phyloP scores from a whole-genome alignment of 768 basidiomycete genomes.

The Suillus placidus region DNA sequence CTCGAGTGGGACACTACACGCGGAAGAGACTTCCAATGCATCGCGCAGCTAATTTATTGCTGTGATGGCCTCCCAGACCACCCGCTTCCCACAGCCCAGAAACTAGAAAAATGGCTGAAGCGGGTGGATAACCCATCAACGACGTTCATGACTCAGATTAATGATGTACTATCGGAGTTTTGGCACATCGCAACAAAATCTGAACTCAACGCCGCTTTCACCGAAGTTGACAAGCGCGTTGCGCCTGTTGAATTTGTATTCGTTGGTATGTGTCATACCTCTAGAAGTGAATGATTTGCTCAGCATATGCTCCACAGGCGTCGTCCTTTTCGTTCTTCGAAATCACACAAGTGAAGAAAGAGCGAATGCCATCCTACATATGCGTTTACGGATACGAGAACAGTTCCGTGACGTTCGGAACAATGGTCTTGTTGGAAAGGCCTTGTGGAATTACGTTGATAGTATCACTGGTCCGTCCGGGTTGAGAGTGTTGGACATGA shows the following conservation, averaged over 20 bases:
- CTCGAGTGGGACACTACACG: constrained; percentile 69
- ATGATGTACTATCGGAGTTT: constrained; percentile 54
- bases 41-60: constrained; percentile 71
- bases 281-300: neutral
- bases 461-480: constrained; percentile 38
- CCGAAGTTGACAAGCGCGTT: constrained; percentile 56
- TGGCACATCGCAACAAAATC: constrained; percentile 51
- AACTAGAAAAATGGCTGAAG: constrained; percentile 53
- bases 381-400: constrained; percentile 59
- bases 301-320: constrained; percentile 48
- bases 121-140: constrained; percentile 41
- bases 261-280: constrained; percentile 52
- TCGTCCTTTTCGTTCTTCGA: constrained; percentile 61
- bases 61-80: constrained; percentile 55
- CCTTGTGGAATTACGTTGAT: constrained; percentile 61
- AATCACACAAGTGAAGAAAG: constrained; percentile 44
- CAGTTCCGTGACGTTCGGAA: constrained; percentile 66
- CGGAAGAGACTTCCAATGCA: constrained; percentile 75
- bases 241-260: constrained; percentile 82
- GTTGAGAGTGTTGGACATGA: constrained; percentile 31
- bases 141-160: constrained; percentile 56
- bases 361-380: constrained; percentile 56
- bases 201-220: constrained; percentile 51
- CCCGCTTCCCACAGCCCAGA: constrained; percentile 52
- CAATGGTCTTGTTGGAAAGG: constrained; percentile 55